Base-by-base conservation (phyloP, 2,329 filamentous ascomycete species). In the Chaetomium olivaceum region DNA sequence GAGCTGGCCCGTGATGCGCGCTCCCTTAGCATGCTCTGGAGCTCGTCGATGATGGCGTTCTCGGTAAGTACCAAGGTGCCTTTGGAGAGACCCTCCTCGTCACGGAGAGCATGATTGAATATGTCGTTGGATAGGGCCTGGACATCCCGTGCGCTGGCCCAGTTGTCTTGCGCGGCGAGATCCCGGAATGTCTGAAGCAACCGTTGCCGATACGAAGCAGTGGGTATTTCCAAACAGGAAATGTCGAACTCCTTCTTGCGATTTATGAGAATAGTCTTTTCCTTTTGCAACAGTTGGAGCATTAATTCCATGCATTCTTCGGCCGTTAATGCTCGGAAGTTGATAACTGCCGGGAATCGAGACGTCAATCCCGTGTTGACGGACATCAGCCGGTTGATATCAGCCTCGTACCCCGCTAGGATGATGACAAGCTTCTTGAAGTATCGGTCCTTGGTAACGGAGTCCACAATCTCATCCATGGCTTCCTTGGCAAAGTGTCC, bases 121-220 rank as follows among this genome's bases (percentile, higher is more conserved):
- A 89, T 81, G 0, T 60, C 70, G 64, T 83, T 85, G 0, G 77
- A 80, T 0, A 91, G 52, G 0, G 81, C 83, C 14, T 84, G 76
- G 1, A 91, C 81, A 56, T 91, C 89, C 4, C 88, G 80, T 0
- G 83, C 88, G 67, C 85, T 91, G 0, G 83, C 89, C 86, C 88
- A 91, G 7, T 80, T 80, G 0, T 80, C 73, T 3, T 84, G 77
- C 0, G 62, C 51, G 0, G 80, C 73, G 0, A 90, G 74, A 0
- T 60, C 48, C 0, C 72, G 58, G 43, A 89, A 83, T 0, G 74
- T 70, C 43, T 61, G 7, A 2, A 71, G 36, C 50, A 79, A 74
- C 1, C 73, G 29, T 2, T 65, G 23, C 12, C 74, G 29, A 59
- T 74, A 75, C 1, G 5, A 11, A 0, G 11, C 1, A 0, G 57